Evolutionary conservation across 2,329 filamentous ascomycete species (phyloP).

Genomic region (Penicillium sclerotiorum): DNA sequence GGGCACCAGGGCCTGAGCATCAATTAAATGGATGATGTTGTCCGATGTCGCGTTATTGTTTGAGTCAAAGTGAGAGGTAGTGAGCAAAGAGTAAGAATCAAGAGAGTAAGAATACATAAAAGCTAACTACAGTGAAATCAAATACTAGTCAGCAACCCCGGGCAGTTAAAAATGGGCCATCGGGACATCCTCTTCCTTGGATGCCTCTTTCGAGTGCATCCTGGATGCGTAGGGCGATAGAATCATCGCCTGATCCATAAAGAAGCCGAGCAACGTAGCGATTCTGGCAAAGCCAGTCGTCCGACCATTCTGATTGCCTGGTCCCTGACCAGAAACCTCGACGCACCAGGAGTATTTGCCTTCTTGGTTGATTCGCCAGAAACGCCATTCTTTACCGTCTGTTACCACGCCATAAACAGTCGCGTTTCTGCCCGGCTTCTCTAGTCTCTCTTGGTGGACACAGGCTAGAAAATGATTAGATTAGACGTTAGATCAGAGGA

Average conservation of each 20-base stretch:
- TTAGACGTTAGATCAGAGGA: neutral
- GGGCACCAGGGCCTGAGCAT: no score
- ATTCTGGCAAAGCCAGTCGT: neutral
- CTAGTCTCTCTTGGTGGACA: neutral
- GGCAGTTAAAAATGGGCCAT: no score
- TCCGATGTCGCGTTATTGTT: no score
- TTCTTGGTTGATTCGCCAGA: neutral
- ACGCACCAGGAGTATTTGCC: neutral
- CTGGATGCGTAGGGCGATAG: neutral
- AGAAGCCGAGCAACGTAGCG: neutral
- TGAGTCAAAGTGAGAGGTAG: no score
- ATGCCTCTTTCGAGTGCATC: neutral
- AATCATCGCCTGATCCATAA: slow-evolving; percentile 1
- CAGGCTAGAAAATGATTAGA: neutral
- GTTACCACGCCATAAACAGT: neutral
- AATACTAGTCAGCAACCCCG: no score
- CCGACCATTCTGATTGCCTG: neutral
- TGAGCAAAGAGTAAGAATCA: no score
- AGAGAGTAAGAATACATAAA: no score
- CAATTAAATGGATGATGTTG: no score
- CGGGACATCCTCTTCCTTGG: neutral
- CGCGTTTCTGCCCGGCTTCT: neutral
- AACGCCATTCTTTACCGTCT: neutral
- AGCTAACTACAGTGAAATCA: no score
- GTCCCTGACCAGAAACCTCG: neutral